Conservation (phyloP, 139 green algal genomes). For the Cymbomonas tetramitiformis region DNA sequence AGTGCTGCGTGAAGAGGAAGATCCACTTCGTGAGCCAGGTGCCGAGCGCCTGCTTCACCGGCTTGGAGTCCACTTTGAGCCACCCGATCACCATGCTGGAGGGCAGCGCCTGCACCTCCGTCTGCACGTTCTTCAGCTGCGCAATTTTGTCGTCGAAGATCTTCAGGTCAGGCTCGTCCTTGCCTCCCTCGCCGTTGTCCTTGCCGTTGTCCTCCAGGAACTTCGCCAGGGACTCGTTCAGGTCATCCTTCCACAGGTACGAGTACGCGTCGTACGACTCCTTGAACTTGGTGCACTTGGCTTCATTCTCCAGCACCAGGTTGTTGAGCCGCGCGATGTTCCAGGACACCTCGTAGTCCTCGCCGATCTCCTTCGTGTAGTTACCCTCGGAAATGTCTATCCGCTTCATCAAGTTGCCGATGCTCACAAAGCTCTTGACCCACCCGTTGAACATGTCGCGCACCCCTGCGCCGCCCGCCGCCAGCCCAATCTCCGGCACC, state of each 20-base stretch:
- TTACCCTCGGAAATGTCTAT: constrained; percentile 65
- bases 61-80: constrained; percentile 65
- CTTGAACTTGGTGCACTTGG: constrained; percentile 60
- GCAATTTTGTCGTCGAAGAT: constrained; percentile 60
- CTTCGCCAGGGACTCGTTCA: constrained; percentile 36
- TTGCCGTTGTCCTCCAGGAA: constrained; percentile 38
- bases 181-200: too few species aligned
- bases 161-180: constrained; percentile 50
- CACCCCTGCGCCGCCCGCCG: constrained; percentile 27
- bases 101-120: constrained; percentile 49
- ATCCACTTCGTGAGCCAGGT: constrained; percentile 60
- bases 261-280: constrained; percentile 48
- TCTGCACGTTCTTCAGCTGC: constrained; percentile 43
- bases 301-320: constrained; percentile 47
- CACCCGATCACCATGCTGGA: constrained; percentile 46
- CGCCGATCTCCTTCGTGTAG: constrained; percentile 74
- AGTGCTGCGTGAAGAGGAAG: constrained; percentile 68
- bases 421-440: constrained; percentile 56
- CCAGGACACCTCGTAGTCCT: constrained; percentile 59
- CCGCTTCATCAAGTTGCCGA: constrained; percentile 55
- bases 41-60: constrained; percentile 46
- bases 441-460: constrained; percentile 58
- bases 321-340: constrained; percentile 41
- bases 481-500: constrained; percentile 53
- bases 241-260: constrained; percentile 67